phyloP scores from a whole-genome alignment of 768 basidiomycete genomes.

The Phlebiopsis gigantea region DNA sequence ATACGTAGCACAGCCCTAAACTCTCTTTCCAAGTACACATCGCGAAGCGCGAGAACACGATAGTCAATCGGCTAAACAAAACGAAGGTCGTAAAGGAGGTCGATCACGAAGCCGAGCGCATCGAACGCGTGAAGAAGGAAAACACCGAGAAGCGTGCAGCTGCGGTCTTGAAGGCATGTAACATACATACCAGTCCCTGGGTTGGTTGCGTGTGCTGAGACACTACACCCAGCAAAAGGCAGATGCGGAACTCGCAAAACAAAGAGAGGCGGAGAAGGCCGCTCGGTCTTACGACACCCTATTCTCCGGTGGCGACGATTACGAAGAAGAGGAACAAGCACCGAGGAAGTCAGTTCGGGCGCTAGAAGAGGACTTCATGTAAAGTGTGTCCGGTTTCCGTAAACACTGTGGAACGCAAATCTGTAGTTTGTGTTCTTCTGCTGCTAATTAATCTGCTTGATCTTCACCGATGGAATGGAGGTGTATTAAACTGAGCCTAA shows the following conservation, averaged over 20 bases:
- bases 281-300: conserved; percentile 83
- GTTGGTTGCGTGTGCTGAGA: background rate
- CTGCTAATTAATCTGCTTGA: no score
- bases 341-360: conserved; percentile 62
- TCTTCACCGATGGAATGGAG: no score
- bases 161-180: conserved; percentile 61
- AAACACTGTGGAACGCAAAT: no score
- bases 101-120: conserved; percentile 85
- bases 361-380: conserved; percentile 90
- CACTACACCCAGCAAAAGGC: conserved; percentile 57
- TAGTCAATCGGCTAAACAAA: conserved; percentile 92
- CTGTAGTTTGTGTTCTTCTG: no score
- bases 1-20: background rate
- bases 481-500: background rate
- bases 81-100: conserved; percentile 82
- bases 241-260: conserved; percentile 67
- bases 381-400: no score
- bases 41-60: conserved; percentile 73
- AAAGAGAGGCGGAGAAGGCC: conserved; percentile 82
- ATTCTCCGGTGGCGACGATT: conserved; percentile 56
- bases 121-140: conserved; percentile 79
- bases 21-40: conserved; percentile 63
- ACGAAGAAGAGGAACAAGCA: conserved; percentile 39
- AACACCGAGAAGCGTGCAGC: conserved; percentile 54
- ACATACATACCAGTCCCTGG: background rate